Evolutionary conservation across 176 grass and related monocot species (phyloP), one percentile per base, ranked within the genome.

Genomic region (Ampelocalamus luodianensis): DNA sequence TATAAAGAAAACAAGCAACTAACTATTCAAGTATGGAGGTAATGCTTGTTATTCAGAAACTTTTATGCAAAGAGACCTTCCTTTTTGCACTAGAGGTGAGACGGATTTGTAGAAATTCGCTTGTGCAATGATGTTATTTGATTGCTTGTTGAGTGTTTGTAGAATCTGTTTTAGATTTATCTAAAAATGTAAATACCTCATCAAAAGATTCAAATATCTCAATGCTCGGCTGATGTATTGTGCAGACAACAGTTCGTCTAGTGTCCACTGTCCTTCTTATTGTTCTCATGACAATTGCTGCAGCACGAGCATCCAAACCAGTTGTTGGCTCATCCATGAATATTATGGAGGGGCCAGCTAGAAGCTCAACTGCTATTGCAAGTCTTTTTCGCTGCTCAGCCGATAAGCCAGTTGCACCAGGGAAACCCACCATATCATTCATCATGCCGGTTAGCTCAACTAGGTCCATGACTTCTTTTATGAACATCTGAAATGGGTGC

Each of bases 121-220:
- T 43, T 49, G 48, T 49, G 48, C 48, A 48, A 48, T 48, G 45
- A 48, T 48, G 45, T 48, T 13, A 48, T 48, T 48, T 14, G 11
- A 54, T 5, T 20, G 17, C 8, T 45, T 37, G 7, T 69, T 56
- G 4, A 11, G 50, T 74, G n/a, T 68, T 16, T 0, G 0, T 22
- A 39, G n/a, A 10, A 46, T n/a, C 60, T 56, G 4, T 26, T 69
- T 16, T 72, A 22, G 7, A 37, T 10, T 10, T 58, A 39, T 71
- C 2, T 56, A 66, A 11, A 59, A 0, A 59, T 17, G 3, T 5
- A 77, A 71, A 1, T 93, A 97, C 91, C 91, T 97, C 94, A 61
- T 97, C 94, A 84, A 97, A 97, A 79, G 94, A 90, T 93, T 97
- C 94, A 82, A 93, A 97, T 88, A 97, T 93, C 79, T 91, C 91